Evolutionary conservation across 2,329 filamentous ascomycete species (phyloP).

Genomic region (Mycosphaerella sp.): DNA sequence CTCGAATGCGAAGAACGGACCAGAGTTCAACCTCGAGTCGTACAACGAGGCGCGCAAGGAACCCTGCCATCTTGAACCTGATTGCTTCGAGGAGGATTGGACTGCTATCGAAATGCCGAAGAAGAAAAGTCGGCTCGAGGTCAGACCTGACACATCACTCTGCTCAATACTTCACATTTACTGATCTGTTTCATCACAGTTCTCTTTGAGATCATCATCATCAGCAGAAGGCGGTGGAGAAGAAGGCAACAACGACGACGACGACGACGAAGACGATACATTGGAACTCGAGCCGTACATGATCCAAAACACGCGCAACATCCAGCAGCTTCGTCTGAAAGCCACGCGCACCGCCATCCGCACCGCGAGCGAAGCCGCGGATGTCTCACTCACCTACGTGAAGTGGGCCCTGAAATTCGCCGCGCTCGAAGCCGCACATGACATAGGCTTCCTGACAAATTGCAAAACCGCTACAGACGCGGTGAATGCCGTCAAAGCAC

Average conservation of each 20-base stretch:
- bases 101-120: not conserved
- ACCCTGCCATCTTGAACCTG: not conserved
- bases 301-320: not conserved
- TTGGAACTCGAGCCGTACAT: not conserved
- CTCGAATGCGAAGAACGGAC: not conserved
- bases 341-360: conserved; percentile 2
- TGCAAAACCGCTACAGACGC: conserved; percentile 12
- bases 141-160: too few species aligned
- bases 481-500: conserved; percentile 7
- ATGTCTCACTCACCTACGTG: conserved; percentile 9
- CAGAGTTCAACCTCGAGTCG: conserved; percentile 11
- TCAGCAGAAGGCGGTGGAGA: not conserved
- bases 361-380: conserved; percentile 12
- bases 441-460: conserved; percentile 12
- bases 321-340: conserved; percentile 1
- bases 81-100: not conserved
- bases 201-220: not conserved
- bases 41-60: not conserved
- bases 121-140: not conserved
- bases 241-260: too few species aligned
- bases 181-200: not conserved
- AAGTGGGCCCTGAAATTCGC: conserved; percentile 7
- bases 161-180: not conserved
- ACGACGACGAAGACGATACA: not conserved
- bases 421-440: conserved; percentile 10